Base-by-base conservation (phyloP, 2,329 filamentous ascomycete species). In the Elsinoe perseae region DNA sequence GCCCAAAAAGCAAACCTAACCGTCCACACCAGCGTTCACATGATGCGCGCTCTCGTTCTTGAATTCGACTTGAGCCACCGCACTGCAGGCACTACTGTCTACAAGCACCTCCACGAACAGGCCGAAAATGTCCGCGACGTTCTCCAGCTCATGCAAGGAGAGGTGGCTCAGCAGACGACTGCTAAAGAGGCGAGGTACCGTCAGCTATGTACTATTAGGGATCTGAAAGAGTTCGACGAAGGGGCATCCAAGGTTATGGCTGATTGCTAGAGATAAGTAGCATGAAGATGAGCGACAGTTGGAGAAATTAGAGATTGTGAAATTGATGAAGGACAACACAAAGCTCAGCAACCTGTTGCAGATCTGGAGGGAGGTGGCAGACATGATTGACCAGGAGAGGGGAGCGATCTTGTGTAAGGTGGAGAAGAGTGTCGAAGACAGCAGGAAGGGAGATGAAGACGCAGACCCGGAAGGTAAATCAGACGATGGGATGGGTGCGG, bases 301-400 rank as follows among this genome's bases (percentile, higher is more conserved):
- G 7, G 7, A 44, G 21, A 25, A n/a, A n/a, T n/a, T n/a, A 9
- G 80, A 83, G 62, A 75, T 84, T 8, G 76, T 78, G 12, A 77
- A 79, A 59, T 68, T 84, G 32, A 81, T 80, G 0, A 73, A 72
- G 57, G 80, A 83, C 50, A 73, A 84, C 40, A 80, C 83, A 54
- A 69, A 77, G 63, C 79, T 76, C 6, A 64, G 84, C 36, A 72
- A 72, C 53, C 56, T 78, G 21, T 75, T 77, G 5, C 70, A 71
- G 59, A 68, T 21, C 7, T 44, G 40, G 40, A 44, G 40, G 9
- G 21, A 44, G 18, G 40, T 44, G 40, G 40, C 40, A 4, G 40
- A 44, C 20, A 25, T 14, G 40, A 44, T 69, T 52, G 75, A 79
- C 61, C 63, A 74, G 53, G 67, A 74, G 54, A 71, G 60, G 43